A percentile compares a stretch with the other conserved stretches of the same genome.
phyloP scores from a whole-genome alignment of 495 filamentous ascomycete genomes.

The Xylaria venustula region DNA sequence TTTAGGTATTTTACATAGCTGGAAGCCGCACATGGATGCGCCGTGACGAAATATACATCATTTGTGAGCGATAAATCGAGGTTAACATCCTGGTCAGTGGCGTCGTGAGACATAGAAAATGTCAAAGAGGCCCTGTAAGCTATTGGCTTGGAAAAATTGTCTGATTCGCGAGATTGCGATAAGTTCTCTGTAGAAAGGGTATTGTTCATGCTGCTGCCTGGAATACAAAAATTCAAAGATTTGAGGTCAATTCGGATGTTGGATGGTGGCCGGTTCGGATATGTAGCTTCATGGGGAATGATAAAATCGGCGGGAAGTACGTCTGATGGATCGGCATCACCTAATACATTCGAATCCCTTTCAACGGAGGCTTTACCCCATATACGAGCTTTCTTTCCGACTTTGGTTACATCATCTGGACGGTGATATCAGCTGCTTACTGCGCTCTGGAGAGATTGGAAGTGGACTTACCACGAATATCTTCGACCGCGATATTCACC shows the following conservation, averaged over 20 bases:
- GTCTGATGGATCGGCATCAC: constrained; percentile 44
- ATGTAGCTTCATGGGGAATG: constrained; percentile 52
- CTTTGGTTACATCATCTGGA: constrained; percentile 38
- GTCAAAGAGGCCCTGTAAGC: constrained; percentile 51
- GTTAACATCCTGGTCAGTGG: constrained; percentile 34
- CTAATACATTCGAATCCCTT: constrained; percentile 51
- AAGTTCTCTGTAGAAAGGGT: constrained; percentile 33
- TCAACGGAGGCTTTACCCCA: constrained; percentile 50
- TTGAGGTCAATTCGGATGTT: constrained; percentile 42
- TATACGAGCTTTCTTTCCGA: constrained; percentile 46
- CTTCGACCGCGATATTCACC: constrained; percentile 58
- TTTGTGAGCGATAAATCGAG: constrained; percentile 52
- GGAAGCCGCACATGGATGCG: constrained; percentile 62
- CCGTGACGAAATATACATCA: constrained; percentile 65
- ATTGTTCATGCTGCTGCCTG: constrained; percentile 33
- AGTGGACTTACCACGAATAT: constrained; percentile 45
- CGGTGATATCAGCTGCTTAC: neutral
- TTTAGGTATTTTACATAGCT: constrained; percentile 48
- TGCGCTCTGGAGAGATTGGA: neutral
- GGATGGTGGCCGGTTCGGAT: constrained; percentile 39
- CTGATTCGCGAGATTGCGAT: constrained; percentile 33
- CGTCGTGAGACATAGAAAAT: constrained; percentile 48
- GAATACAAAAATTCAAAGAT: constrained; percentile 37
- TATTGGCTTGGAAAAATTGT: constrained; percentile 34
- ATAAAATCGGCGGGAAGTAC: constrained; percentile 58